Evolutionary conservation across 106 monocot genomes (phyloP).

Genomic region (Xerophyta viscosa): DNA sequence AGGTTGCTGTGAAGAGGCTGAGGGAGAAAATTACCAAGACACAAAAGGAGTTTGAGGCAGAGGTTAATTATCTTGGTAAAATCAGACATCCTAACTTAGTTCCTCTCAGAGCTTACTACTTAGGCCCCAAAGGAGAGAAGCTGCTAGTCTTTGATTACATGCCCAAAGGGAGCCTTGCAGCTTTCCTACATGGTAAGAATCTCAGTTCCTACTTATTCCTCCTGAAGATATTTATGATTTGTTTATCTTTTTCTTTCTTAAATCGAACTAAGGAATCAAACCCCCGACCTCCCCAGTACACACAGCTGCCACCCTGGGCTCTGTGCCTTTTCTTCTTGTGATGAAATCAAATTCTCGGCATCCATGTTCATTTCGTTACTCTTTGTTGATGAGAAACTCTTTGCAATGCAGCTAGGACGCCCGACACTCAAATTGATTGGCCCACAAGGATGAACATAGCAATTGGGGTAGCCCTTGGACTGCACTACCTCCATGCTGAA

Average conservation of each 20-base stretch:
- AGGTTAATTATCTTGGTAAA: constrained; percentile 59
- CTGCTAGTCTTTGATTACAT: constrained; percentile 86
- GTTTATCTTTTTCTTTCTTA: no score
- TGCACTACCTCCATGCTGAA: constrained; percentile 51
- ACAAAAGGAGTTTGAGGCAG: constrained; percentile 71
- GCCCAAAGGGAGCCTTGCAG: constrained; percentile 75
- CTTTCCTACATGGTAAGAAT: constrained; percentile 66
- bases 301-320: no score
- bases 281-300: no score
- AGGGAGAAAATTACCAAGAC: constrained; percentile 82
- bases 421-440: constrained; percentile 58
- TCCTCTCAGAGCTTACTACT: constrained; percentile 65
- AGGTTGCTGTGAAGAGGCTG: constrained; percentile 84
- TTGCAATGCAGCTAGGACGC: constrained; percentile 44
- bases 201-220: neutral
- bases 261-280: no score
- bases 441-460: constrained; percentile 59
- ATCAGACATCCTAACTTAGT: constrained; percentile 63
- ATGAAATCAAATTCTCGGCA: no score
- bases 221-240: no score
- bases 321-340: no score
- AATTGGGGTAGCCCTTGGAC: constrained; percentile 43
- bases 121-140: constrained; percentile 97
- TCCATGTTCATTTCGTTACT: no score
- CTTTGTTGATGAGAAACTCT: no score